phyloP scores from a whole-genome alignment of 139 green algal species.

The Coccomyxa sp. region DNA sequence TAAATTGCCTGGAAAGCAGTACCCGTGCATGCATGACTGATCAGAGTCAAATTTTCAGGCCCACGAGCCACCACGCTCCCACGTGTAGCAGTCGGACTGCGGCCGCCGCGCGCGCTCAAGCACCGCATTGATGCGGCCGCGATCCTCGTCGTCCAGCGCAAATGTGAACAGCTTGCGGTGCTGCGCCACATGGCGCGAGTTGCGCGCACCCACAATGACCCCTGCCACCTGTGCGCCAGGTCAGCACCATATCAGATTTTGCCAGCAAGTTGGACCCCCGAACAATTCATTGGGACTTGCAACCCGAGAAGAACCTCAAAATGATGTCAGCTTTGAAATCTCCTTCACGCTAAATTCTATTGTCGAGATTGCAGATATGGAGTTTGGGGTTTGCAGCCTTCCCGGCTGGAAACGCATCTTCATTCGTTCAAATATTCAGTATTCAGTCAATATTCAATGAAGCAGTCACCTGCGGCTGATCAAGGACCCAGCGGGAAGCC shows the following conservation, averaged over 20 bases:
- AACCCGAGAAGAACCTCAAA: not conserved
- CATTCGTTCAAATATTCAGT: not conserved
- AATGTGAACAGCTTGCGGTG: constrained; percentile 60
- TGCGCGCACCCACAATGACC: constrained; percentile 74
- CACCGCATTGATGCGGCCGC: constrained; percentile 52
- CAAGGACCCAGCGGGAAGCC: constrained; percentile 73
- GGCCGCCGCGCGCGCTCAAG: constrained; percentile 40
- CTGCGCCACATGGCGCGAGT: constrained; percentile 63
- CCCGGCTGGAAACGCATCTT: not conserved
- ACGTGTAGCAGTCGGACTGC: constrained; percentile 66
- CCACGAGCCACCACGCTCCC: constrained; percentile 60
- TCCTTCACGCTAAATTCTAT: not conserved
- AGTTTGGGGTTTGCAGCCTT: too few relatives aligned
- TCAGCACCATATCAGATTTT: not conserved
- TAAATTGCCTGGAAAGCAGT: not conserved
- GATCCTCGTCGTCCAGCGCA: constrained; percentile 54
- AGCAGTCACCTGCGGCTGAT: constrained; percentile 39
- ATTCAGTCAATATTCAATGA: not conserved
- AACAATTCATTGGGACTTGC: not conserved
- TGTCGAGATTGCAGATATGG: not conserved
- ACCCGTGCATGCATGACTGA: not conserved
- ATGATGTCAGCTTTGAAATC: not conserved
- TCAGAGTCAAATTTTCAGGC: not conserved
- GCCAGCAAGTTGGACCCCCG: not conserved
- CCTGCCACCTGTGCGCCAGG: constrained; percentile 10